Evolutionary conservation across 2,329 filamentous ascomycete species (phyloP), one percentile per base, ranked within the genome.

Genomic region (Neurospora crassa): DNA sequence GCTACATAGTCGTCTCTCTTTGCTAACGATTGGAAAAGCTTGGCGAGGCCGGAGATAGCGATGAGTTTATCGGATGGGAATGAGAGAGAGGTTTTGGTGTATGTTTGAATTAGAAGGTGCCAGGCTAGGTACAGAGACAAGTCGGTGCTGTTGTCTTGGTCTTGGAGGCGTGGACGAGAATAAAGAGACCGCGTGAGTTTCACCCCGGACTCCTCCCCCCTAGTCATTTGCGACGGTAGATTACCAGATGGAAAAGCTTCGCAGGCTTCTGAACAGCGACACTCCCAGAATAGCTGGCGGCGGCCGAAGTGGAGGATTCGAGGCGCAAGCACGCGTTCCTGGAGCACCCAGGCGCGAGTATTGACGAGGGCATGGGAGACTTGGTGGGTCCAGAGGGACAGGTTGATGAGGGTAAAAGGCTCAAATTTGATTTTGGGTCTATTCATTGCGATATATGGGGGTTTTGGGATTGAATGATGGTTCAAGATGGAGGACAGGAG

Each of bases 301-400:
- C 45, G 67, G 18, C 72, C 71, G 16, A 74, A 77, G 67, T 77
- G 76, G 20, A 77, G 47, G 10, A 77, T 68, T 1, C 76, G 47
- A 6, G 74, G 73, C 2, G 76, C 70, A 3, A 77, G 70, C 18
- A 76, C 67, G 5, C 76, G 69, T 40, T 77, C 76, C 69, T 77
- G 76, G 37, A 75, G 70, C 2, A 76, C 76, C 76, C 76, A 77
- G 5, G 70, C 74, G 3, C 76, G 70, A 1, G 68, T 70, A 40
- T 71, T 70, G 43, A 72, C 71, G 24, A 67, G 69, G 37, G 40
- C 71, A 2, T 40, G n/a, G 16, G 41, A 42, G 40, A 71, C 29
- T 41, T 42, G 67, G n/a, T n/a, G n/a, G 10, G 5, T 8, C 70
- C 69, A 70, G n/a, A 67, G 45, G 5, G 37, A n/a, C 7, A 12